Percentiles rank a stretch among this genome's conserved stretches.
phyloP scores from a whole-genome alignment of 495 filamentous ascomycete species.

The Tuber umbilicatum region DNA sequence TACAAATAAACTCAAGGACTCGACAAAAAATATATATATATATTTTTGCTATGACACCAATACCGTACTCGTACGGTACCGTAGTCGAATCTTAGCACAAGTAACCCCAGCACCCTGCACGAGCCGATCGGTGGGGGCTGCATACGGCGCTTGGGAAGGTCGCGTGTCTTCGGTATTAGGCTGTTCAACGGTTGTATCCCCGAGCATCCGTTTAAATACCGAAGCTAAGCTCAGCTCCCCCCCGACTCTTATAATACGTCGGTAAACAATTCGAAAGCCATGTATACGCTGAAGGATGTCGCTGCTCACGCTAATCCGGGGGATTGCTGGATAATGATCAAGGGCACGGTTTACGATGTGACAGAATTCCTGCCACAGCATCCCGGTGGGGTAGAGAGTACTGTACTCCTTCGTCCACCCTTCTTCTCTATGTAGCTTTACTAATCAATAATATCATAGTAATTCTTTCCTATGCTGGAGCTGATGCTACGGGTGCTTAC shows the following conservation, averaged over 20 bases:
- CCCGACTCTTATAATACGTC: neutral
- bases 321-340: conserved; percentile 72
- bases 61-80: too few species aligned
- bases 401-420: conserved; percentile 1
- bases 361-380: conserved; percentile 59
- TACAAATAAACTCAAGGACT: too few species aligned
- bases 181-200: neutral
- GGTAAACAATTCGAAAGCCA: neutral
- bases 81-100: too few species aligned
- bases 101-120: too few species aligned
- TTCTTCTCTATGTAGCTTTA: conserved; percentile 9
- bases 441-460: conserved; percentile 42
- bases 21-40: too few species aligned
- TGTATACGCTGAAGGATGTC: conserved; percentile 44
- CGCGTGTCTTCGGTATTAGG: neutral
- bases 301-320: conserved; percentile 55
- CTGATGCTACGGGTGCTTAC: conserved; percentile 66
- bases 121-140: too few species aligned
- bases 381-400: conserved; percentile 55
- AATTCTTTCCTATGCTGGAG: conserved; percentile 63
- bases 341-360: conserved; percentile 70
- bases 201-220: neutral
- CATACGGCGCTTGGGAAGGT: neutral
- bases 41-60: too few species aligned
- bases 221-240: neutral